Conservation (phyloP, 139 green algal genomes). For the Closterium sp. region DNA sequence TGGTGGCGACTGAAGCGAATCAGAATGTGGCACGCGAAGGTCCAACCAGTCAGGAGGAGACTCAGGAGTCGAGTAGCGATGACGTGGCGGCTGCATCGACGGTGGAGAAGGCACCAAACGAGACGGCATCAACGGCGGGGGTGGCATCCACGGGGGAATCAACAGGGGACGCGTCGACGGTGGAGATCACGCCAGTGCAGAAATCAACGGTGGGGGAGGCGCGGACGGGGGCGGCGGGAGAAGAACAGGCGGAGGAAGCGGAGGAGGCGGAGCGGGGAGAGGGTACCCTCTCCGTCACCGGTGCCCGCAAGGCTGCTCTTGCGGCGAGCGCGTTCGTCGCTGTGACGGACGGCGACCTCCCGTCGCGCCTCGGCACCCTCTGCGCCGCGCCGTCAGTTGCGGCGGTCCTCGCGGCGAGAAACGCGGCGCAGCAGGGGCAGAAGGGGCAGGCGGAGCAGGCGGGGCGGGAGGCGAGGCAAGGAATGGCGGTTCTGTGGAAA, state of each 20-base stretch:
- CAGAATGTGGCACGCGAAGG: too few species aligned
- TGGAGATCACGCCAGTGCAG: not conserved
- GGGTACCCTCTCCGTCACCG: too few species aligned
- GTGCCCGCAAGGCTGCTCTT: too few species aligned
- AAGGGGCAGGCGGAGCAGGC: not conserved
- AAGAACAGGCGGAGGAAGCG: not conserved
- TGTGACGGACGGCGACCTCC: not conserved
- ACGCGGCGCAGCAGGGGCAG: not conserved
- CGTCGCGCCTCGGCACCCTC: not conserved
- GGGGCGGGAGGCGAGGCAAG: too few species aligned
- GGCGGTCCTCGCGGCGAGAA: not conserved
- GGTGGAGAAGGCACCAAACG: not conserved
- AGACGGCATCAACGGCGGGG: not conserved
- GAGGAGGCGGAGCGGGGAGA: not conserved
- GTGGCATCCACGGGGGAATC: too few species aligned
- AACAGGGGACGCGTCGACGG: too few species aligned
- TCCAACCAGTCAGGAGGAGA: too few species aligned
- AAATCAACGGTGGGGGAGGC: not conserved
- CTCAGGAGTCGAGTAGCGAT: not conserved
- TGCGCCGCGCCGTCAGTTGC: not conserved
- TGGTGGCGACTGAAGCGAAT: not conserved
- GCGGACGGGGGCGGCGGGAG: not conserved
- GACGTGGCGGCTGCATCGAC: not conserved
- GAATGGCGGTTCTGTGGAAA: not conserved
- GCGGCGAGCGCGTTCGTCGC: not conserved